Conservation (phyloP, 202 grass and related monocot genomes). For the Musa balbisiana region DNA sequence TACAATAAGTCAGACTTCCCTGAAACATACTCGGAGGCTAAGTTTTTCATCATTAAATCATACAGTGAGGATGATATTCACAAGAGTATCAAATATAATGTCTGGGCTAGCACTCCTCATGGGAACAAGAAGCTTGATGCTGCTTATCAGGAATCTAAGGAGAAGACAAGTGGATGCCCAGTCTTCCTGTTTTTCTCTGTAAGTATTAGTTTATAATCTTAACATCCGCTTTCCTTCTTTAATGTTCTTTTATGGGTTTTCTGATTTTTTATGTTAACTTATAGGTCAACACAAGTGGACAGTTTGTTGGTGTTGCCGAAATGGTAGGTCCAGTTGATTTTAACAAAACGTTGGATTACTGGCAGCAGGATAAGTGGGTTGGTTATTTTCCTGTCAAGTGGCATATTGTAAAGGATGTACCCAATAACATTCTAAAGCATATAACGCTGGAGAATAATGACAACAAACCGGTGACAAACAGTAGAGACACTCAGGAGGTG, state of each 20-base stretch:
- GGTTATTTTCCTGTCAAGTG: slow-evolving; percentile 38
- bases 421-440: slow-evolving; percentile 36
- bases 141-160: slow-evolving; percentile 35
- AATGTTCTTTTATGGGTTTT: slow-evolving; percentile 5
- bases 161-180: slow-evolving; percentile 22
- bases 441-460: slow-evolving; percentile 40
- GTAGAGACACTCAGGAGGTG: slow-evolving; percentile 42
- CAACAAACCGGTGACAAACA: slow-evolving; percentile 33
- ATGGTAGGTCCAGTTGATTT: slow-evolving; percentile 38
- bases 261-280: slow-evolving; percentile 11
- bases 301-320: slow-evolving; percentile 38
- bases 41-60: slow-evolving; percentile 39
- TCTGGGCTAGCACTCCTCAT: slow-evolving; percentile 39
- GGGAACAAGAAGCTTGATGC: slow-evolving; percentile 38
- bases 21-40: slow-evolving; percentile 29
- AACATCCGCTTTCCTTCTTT: not conserved
- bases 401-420: slow-evolving; percentile 39
- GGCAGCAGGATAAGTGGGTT: slow-evolving; percentile 42
- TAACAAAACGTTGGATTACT: slow-evolving; percentile 41
- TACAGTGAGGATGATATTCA: slow-evolving; percentile 44
- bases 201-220: slow-evolving; percentile 8
- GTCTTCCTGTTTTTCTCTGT: slow-evolving; percentile 43
- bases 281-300: slow-evolving; percentile 39
- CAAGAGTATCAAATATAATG: slow-evolving; percentile 34
- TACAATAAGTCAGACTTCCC: slow-evolving; percentile 34